Base-by-base conservation (phyloP, 441 rosid genomes). In the Pelargonium fulgidum region DNA sequence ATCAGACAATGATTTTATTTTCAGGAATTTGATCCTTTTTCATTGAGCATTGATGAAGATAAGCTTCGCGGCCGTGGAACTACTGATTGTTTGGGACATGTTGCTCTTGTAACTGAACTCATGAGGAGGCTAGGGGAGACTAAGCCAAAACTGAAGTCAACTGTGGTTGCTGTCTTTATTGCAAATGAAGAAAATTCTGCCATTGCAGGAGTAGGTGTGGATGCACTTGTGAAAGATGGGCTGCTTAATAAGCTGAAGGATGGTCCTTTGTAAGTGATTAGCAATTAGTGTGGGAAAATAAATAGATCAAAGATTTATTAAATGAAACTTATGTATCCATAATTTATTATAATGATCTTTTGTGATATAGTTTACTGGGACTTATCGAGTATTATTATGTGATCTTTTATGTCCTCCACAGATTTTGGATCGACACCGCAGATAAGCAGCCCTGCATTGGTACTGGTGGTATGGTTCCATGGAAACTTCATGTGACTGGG, bases 381-480 rank as follows among this genome's bases (percentile, higher is more conserved):
- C n/a, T 13, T 50, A 9, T 50, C 17, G n/a, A 50, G 5, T 7
- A 48, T 13, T 0, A 50, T 65, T 45, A 24, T 71, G 16, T 67
- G 72, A 13, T 76, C 66, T 54, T 59, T 45, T 39, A 65, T 73
- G 44, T 50, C 56, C 56, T n/a, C 19, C 66, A 58, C 80, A 93
- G 99, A 66, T 93, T 52, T 81, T 93, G 99, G 99, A 91, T 91
- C 75, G 99, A 93, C 74, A 86, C 96, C 0, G 99, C 99, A 12
- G 97, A 93, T 80, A 93, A 93, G 73, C 99, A 93, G 77, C 99
- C 97, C 64, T 93, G 97, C 81, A 80, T 93, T 77, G 99, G 99
- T 78, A 91, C 97, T 5, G 99, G 99, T 47, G 99, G 99, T 74
- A 84, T 84, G 89, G 84, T 93, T 65, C 97, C 99, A 1, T 93